Conservation (phyloP, 306 rosid genomes). For the Morella rubra region DNA sequence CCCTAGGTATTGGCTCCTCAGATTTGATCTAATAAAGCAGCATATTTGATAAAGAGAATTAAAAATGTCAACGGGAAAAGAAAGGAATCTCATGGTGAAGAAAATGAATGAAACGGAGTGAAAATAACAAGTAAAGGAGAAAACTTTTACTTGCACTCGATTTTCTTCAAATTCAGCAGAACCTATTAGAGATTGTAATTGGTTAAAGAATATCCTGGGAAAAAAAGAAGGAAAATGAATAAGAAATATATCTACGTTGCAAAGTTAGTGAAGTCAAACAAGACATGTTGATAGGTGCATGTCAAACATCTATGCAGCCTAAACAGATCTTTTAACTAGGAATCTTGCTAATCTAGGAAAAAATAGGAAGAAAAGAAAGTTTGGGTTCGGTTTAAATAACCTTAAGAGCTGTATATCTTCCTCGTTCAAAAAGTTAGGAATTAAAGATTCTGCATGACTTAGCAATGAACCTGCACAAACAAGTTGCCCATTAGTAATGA, state of each 20-base stretch:
- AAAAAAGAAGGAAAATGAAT: conserved; percentile 5
- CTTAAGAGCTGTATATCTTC: conserved; percentile 92
- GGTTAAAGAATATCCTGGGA: conserved; percentile 68
- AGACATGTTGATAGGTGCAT: background rate
- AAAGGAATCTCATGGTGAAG: too few relatives aligned
- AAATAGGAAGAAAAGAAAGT: conserved; percentile 9
- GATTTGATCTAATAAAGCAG: conserved; percentile 14
- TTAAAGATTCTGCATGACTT: conserved; percentile 90
- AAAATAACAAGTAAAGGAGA: conserved; percentile 24
- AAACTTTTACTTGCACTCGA: conserved; percentile 57
- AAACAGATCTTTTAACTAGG: too few relatives aligned
- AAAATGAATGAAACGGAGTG: background rate
- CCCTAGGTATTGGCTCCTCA: conserved; percentile 56
- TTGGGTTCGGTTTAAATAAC: conserved; percentile 34
- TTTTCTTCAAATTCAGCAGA: conserved; percentile 56
- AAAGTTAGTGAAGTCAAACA: conserved; percentile 13
- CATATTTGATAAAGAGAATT: too few relatives aligned
- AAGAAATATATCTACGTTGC: conserved; percentile 11
- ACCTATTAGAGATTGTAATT: conserved; percentile 55
- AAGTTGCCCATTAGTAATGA: conserved; percentile 36
- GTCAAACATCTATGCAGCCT: too few relatives aligned
- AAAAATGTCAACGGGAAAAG: too few relatives aligned
- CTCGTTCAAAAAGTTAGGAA: conserved; percentile 71
- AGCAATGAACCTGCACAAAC: conserved; percentile 76
- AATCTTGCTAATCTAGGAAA: background rate